Evolutionary conservation across 331 rosid genomes (phyloP), one percentile per base, ranked within the genome.

Genomic region (Quercus lobata): DNA sequence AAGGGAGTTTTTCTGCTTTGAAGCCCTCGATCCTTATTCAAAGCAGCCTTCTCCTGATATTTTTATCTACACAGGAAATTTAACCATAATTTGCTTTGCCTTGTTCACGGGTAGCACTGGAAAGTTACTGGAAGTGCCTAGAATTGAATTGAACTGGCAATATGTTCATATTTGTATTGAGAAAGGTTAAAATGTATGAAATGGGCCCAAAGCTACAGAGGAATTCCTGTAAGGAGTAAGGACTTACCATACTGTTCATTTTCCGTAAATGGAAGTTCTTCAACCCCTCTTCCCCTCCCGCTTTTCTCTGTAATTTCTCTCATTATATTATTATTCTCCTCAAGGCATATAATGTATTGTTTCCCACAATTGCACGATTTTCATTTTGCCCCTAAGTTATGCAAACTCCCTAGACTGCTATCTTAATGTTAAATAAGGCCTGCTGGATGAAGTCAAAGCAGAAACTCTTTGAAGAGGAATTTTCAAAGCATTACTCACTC

Each of bases 91-190:
- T 72, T 78, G 69, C 76, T 57, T 57, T 76, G 79, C 82, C 84
- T 75, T 82, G 84, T 76, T 89, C 76, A 44, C 54, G 84, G 80
- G 72, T 84, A 57, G 84, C 86, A 44, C 49, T n/a, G 76, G 80
- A 76, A 81, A 78, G 81, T 75, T 74, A 75, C 77, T 60, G 77
- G 81, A 84, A 79, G 83, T 71, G 79, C 76, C 35, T 55, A 41
- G 79, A 82, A 65, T 75, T 76, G 77, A 77, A 82, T 76, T 72
- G 71, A 80, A 82, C 85, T 76, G 80, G 87, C 76, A 73, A 30
- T 62, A 72, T 88, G 87, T 90, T 86, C 87, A 90, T 89, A 84
- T 76, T 53, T 84, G 86, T 88, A 75, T 75, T 81, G 80, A 83
- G 82, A 80, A 86, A 80, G 57, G 81, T 78, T 74, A 53, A 58